Evolutionary conservation across 2,329 filamentous ascomycete genomes (phyloP).

Genomic region (Rugonectria rugulosa): DNA sequence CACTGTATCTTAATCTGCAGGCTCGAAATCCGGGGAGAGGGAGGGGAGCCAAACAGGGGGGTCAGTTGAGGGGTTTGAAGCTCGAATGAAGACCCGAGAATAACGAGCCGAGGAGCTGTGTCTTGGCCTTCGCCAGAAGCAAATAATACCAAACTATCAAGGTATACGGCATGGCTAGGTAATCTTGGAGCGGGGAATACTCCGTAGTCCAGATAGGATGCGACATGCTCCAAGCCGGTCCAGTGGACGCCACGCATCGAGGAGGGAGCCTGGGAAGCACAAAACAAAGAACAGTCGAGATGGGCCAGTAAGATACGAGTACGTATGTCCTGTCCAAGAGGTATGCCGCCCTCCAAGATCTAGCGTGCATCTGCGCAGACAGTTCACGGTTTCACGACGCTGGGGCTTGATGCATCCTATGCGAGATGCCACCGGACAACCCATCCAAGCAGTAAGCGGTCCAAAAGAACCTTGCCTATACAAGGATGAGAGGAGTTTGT

Average conservation of each 20-base stretch:
- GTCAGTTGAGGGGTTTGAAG: slow-evolving; percentile 16
- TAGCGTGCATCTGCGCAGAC: slow-evolving; percentile 8
- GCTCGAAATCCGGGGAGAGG: slow-evolving; percentile 29
- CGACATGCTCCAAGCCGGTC: slow-evolving; percentile 10
- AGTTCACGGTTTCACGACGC: slow-evolving; percentile 21
- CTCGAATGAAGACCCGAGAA: slow-evolving; percentile 21
- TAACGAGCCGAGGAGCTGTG: neutral
- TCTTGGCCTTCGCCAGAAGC: slow-evolving; percentile 4
- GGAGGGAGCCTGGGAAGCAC: neutral
- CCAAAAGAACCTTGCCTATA: neutral
- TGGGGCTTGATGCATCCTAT: slow-evolving; percentile 9
- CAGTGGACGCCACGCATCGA: slow-evolving; percentile 14
- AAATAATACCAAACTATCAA: neutral
- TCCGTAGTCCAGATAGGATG: neutral
- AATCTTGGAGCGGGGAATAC: slow-evolving; percentile 20
- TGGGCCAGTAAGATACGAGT: slow-evolving; percentile 23
- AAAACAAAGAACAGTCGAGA: neutral
- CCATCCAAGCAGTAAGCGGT: slow-evolving; percentile 1
- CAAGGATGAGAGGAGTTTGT: slow-evolving; percentile 8
- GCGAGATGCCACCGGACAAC: slow-evolving; percentile 16
- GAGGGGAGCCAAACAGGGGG: slow-evolving; percentile 21
- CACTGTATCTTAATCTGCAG: slow-evolving; percentile 27
- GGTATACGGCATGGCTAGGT: slow-evolving; percentile 11
- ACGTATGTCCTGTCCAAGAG: slow-evolving; percentile 14
- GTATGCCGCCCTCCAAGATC: slow-evolving; percentile 10